phyloP scores from a whole-genome alignment of 2,329 filamentous ascomycete genomes.

The Penicillium italicum region DNA sequence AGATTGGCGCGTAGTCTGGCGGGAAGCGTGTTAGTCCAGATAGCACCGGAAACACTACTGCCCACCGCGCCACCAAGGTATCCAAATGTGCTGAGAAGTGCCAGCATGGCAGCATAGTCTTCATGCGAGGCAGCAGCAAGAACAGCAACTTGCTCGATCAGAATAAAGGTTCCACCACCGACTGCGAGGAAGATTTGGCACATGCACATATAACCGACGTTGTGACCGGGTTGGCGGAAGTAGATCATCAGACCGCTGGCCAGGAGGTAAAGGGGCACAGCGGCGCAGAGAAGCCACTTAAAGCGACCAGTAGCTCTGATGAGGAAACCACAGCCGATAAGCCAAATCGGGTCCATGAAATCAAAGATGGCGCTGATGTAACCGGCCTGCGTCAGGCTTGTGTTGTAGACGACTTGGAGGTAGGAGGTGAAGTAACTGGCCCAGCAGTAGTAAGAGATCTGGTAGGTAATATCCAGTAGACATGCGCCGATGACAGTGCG shows the following conservation, averaged over 20 bases:
- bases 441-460: slow-evolving; percentile 32
- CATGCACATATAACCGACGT: slow-evolving; percentile 55
- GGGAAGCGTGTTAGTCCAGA: slow-evolving; percentile 59
- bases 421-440: slow-evolving; percentile 28
- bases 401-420: slow-evolving; percentile 28
- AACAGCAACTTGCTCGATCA: slow-evolving; percentile 54
- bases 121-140: slow-evolving; percentile 55
- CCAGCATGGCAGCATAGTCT: slow-evolving; percentile 54
- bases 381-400: slow-evolving; percentile 30
- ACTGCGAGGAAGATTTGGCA: slow-evolving; percentile 58
- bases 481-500: slow-evolving; percentile 30
- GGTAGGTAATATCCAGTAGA: slow-evolving; percentile 28
- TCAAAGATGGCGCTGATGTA: slow-evolving; percentile 50
- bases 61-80: slow-evolving; percentile 55
- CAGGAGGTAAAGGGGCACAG: slow-evolving; percentile 52
- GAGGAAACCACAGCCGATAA: slow-evolving; percentile 40
- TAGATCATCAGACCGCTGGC: slow-evolving; percentile 56
- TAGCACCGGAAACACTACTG: slow-evolving; percentile 54
- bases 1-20: slow-evolving; percentile 45
- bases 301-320: slow-evolving; percentile 52
- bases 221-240: slow-evolving; percentile 49
- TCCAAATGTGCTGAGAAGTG: slow-evolving; percentile 54
- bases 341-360: slow-evolving; percentile 39
- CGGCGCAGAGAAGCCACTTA: slow-evolving; percentile 52
- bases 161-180: slow-evolving; percentile 51